phyloP scores from a whole-genome alignment of 2,329 filamentous ascomycete species.

The Capronia coronata region DNA sequence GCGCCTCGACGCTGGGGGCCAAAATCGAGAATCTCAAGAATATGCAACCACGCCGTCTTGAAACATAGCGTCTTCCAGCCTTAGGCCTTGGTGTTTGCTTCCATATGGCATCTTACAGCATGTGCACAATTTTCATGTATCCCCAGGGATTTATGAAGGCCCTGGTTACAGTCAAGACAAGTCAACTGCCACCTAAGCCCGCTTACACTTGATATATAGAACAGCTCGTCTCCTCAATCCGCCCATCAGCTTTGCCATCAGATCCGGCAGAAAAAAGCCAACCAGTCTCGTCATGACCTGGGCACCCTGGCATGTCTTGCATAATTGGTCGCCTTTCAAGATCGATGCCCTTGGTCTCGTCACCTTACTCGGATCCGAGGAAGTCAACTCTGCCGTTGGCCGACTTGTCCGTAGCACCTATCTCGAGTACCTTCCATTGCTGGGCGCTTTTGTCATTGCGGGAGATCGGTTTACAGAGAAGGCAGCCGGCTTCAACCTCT shows the following conservation, averaged over 20 bases:
- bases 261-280: background rate
- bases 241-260: background rate
- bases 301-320: slow-evolving; percentile 18
- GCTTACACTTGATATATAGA: too few species aligned
- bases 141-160: too few species aligned
- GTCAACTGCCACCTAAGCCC: too few species aligned
- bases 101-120: too few species aligned
- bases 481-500: slow-evolving; percentile 24
- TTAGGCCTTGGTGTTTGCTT: too few species aligned
- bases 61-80: background rate
- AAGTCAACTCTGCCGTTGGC: slow-evolving; percentile 26
- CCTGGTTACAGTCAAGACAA: too few species aligned
- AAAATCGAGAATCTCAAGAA: background rate
- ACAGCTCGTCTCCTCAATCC: background rate
- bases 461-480: slow-evolving; percentile 24
- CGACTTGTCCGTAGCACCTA: slow-evolving; percentile 23
- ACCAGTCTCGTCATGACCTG: slow-evolving; percentile 5
- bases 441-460: slow-evolving; percentile 27
- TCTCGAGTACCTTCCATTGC: slow-evolving; percentile 26
- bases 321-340: slow-evolving; percentile 21
- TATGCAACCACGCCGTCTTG: background rate
- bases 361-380: slow-evolving; percentile 27
- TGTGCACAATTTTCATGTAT: too few species aligned
- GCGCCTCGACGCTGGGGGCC: background rate
- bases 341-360: slow-evolving; percentile 28